phyloP scores from a whole-genome alignment of 805 yeast genomes.

The Wickerhamomyces canadensis region DNA sequence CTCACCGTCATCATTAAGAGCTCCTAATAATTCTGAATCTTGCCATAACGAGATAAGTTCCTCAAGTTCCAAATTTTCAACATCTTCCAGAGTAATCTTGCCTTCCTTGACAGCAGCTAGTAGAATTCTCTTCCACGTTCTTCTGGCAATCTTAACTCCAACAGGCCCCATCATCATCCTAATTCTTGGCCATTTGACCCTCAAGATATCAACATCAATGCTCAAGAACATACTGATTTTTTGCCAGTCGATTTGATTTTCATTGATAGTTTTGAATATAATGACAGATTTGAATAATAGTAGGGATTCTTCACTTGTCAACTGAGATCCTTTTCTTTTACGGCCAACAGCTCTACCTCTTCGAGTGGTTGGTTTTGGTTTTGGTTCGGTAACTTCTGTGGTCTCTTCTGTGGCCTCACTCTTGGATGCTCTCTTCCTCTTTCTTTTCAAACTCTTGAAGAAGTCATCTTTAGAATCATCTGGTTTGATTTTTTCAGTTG shows the following conservation, averaged over 20 bases:
- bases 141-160: conserved; percentile 47
- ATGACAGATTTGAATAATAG: conserved; percentile 56
- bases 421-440: not conserved
- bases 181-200: conserved; percentile 66
- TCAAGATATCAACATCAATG: conserved; percentile 38
- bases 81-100: conserved; percentile 40
- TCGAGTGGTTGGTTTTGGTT: not conserved
- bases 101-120: conserved; percentile 54
- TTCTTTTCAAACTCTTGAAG: not conserved
- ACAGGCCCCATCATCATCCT: conserved; percentile 55
- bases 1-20: conserved; percentile 11
- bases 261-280: conserved; percentile 56
- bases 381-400: not conserved
- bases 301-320: conserved; percentile 15
- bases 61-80: conserved; percentile 44
- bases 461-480: not conserved
- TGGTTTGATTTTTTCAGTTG: not conserved
- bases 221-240: conserved; percentile 46
- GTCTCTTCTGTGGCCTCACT: not conserved
- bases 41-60: conserved; percentile 63
- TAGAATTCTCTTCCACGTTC: conserved; percentile 64
- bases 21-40: conserved; percentile 34
- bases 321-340: conserved; percentile 15
- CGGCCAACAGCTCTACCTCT: conserved; percentile 5
- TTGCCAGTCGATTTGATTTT: conserved; percentile 60